Evolutionary conservation across 1,139 yeast species (phyloP).

Genomic region (Geotrichum restrictum): DNA sequence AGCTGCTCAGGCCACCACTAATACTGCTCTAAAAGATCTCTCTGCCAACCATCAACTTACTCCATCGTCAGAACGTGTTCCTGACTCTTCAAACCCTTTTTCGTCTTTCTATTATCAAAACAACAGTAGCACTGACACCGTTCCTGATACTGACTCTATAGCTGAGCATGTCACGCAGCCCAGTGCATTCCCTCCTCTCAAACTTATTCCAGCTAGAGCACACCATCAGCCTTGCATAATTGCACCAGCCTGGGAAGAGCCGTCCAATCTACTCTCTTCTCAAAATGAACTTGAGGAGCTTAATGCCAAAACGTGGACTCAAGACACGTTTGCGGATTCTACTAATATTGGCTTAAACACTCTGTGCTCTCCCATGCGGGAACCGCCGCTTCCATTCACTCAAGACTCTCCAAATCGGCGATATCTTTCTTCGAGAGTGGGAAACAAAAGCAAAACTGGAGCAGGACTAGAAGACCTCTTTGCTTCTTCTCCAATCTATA

Average conservation of each 20-base stretch:
- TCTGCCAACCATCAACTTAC: background rate
- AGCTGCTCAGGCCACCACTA: background rate
- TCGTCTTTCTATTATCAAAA: background rate
- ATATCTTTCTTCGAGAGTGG: background rate
- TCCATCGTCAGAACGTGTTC: background rate
- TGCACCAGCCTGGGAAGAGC: background rate
- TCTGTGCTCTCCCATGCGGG: background rate
- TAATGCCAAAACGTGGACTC: background rate
- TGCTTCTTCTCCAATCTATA: background rate
- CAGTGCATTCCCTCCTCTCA: conserved; percentile 8
- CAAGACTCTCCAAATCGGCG: conserved; percentile 2
- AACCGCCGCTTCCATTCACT: background rate
- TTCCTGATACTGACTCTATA: conserved; percentile 9
- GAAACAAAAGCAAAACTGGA: background rate
- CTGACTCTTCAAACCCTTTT: background rate
- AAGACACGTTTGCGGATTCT: conserved; percentile 15
- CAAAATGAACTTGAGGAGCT: background rate
- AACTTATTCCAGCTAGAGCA: conserved; percentile 9
- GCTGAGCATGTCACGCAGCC: too few relatives aligned
- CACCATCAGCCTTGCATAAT: background rate
- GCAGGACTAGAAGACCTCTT: background rate
- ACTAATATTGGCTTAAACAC: background rate
- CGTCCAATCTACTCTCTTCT: background rate
- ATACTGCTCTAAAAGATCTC: background rate
- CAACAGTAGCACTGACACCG: conserved; percentile 16